phyloP scores from a whole-genome alignment of 2,329 filamentous ascomycete species.

The Cordyceps javanica region DNA sequence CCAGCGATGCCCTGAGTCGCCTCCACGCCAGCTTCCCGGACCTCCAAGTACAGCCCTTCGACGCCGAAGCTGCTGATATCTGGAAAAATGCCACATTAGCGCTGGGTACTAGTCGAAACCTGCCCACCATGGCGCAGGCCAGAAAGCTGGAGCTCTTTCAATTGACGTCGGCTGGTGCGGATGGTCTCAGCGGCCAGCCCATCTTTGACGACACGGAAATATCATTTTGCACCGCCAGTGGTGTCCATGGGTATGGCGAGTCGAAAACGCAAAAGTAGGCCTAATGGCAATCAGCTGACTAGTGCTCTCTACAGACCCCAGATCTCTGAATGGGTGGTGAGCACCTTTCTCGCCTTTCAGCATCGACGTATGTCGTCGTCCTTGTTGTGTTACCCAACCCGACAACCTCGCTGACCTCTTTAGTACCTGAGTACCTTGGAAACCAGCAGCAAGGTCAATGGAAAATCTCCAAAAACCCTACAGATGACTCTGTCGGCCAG shows the following conservation, averaged over 20 bases:
- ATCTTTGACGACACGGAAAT: constrained; percentile 45
- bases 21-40: constrained; percentile 37
- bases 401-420: neutral
- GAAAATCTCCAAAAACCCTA: constrained; percentile 27
- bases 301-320: constrained; percentile 36
- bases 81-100: constrained; percentile 46
- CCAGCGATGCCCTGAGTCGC: constrained; percentile 28
- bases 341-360: constrained; percentile 44
- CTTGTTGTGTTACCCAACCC: neutral
- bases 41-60: constrained; percentile 32
- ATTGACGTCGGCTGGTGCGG: constrained; percentile 48
- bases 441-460: constrained; percentile 38
- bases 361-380: constrained; percentile 34
- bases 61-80: constrained; percentile 20
- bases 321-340: constrained; percentile 51
- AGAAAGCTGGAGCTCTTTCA: constrained; percentile 47
- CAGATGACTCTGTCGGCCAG: constrained; percentile 40
- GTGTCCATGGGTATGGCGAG: constrained; percentile 52
- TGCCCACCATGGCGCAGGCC: constrained; percentile 38
- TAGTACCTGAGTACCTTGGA: constrained; percentile 40
- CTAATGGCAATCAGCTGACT: neutral
- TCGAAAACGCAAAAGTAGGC: too few relatives aligned
- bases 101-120: constrained; percentile 31
- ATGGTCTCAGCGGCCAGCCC: constrained; percentile 39
- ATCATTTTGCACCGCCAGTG: constrained; percentile 48